Evolutionary conservation across 2,329 filamentous ascomycete genomes (phyloP), one percentile per base, ranked within the genome.

Genomic region (Colletotrichum chlorophyti): DNA sequence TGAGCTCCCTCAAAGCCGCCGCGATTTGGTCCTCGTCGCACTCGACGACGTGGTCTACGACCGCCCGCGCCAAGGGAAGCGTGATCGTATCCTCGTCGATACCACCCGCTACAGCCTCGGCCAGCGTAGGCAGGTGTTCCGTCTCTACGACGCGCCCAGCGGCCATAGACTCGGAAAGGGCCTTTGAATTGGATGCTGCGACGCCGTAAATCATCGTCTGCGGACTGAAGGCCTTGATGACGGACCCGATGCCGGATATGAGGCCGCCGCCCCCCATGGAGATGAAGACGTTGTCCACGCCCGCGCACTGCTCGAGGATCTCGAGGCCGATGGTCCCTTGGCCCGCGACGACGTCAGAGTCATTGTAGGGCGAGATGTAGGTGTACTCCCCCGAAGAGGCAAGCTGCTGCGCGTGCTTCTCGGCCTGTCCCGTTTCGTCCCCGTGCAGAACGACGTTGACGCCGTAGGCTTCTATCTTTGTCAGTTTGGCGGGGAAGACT

Each of bases 291-390:
- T 62, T 66, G 19, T 67, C 65, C 5, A 65, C 60, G 2, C 53
- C 34, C 15, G 15, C 27, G 26, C 61, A 62, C 49, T 67, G 65
- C 53, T 67, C 65, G 2, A 67, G 62, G 7, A 67, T 63, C 43
- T 62, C 64, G 12, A 66, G 63, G 1, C 50, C 64, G 11, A 65
- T 64, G 0, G 63, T 65, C 0, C 57, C 64, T 24, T 66, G 64
- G 0, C 64, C 64, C 3, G 64, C 63, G 6, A 65, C 58, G 11
- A 66, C 54, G 21, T 63, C 58, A 2, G 47, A 19, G 43, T 67
- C 65, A 32, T 67, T 66, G 47, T 67, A 67, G 0, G 65, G 65
- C 4, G 65, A 66, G 17, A 67, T 51, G 58, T 67, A 67, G 4
- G 55, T 63, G 31, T 64, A 65, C 2, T 17, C 47, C 6, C 61